Evolutionary conservation across 352 stramenopile genomes (phyloP).

Genomic region (Thalassiosira mediterranea): DNA sequence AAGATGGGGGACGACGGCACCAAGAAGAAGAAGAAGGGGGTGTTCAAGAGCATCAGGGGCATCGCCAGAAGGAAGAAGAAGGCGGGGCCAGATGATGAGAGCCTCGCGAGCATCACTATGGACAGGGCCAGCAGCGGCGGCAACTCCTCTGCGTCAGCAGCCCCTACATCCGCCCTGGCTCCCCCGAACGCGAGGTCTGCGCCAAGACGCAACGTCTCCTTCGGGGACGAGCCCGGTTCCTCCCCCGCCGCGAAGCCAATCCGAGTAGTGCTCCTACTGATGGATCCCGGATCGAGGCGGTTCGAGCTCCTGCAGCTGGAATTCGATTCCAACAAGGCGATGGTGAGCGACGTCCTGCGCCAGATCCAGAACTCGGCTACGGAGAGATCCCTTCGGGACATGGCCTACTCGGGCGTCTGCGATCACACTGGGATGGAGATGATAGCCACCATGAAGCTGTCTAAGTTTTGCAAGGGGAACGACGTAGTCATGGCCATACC

Average conservation of each 20-base stretch:
- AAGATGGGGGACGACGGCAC: not conserved
- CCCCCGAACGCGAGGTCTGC: not conserved
- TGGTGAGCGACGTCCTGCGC: constrained; percentile 64
- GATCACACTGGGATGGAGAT: constrained; percentile 56
- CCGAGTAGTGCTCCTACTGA: constrained; percentile 76
- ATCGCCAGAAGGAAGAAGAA: constrained; percentile 32
- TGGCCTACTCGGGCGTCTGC: constrained; percentile 60
- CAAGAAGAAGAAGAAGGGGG: constrained; percentile 16
- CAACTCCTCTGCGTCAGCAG: no score
- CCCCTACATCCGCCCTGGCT: no score
- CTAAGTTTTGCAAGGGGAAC: constrained; percentile 62
- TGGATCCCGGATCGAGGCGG: constrained; percentile 70
- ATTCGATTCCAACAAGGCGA: constrained; percentile 76
- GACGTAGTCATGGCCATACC: constrained; percentile 77
- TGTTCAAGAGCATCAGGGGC: constrained; percentile 20
- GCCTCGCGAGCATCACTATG: constrained; percentile 13
- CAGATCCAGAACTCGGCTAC: constrained; percentile 74
- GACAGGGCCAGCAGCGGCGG: not conserved
- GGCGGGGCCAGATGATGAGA: constrained; percentile 14
- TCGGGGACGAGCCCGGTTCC: no score
- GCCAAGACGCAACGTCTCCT: not conserved
- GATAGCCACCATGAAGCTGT: constrained; percentile 49
- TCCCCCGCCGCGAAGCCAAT: constrained; percentile 24
- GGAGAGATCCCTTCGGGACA: constrained; percentile 59
- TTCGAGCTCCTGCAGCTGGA: constrained; percentile 84